A percentile compares a stretch with the other conserved stretches of the same genome.
phyloP scores from a whole-genome alignment of 2,329 filamentous ascomycete genomes.

The Ophiocordyceps camponoti-floridani region DNA sequence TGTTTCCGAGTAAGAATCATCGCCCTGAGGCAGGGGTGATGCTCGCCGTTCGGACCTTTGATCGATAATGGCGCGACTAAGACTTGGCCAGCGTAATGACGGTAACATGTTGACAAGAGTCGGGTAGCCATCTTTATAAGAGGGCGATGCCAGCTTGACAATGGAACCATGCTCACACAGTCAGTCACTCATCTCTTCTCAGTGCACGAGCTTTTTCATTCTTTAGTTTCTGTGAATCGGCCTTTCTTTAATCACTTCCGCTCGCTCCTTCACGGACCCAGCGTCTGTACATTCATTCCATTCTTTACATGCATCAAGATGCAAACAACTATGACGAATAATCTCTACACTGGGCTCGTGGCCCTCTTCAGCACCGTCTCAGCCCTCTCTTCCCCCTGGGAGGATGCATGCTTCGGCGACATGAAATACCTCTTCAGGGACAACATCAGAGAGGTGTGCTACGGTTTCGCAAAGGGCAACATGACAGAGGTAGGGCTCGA shows the following conservation, averaged over 20 bases:
- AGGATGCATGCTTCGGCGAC: neutral
- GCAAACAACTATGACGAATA: neutral
- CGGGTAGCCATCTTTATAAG: neutral
- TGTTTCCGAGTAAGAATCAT: too few relatives aligned
- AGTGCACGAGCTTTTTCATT: neutral
- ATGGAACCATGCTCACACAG: neutral
- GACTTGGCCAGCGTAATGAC: too few relatives aligned
- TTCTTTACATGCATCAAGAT: neutral
- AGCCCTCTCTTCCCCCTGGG: neutral
- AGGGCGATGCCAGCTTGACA: neutral
- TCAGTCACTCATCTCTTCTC: neutral
- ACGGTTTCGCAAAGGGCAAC: neutral
- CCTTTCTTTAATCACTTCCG: neutral
- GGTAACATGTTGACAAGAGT: neutral
- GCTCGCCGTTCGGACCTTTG: too few relatives aligned
- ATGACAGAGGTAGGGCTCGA: neutral
- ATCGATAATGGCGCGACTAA: too few relatives aligned
- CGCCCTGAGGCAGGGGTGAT: too few relatives aligned
- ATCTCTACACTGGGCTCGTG: neutral
- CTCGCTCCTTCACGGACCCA: neutral
- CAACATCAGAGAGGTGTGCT: neutral
- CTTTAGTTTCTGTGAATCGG: neutral
- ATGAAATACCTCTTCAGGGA: neutral
- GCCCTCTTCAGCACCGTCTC: neutral
- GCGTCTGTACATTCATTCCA: neutral